Percentiles rank a stretch among this genome's conserved stretches.
phyloP scores from a whole-genome alignment of 768 basidiomycete genomes.

The Austroboletus eburneus region DNA sequence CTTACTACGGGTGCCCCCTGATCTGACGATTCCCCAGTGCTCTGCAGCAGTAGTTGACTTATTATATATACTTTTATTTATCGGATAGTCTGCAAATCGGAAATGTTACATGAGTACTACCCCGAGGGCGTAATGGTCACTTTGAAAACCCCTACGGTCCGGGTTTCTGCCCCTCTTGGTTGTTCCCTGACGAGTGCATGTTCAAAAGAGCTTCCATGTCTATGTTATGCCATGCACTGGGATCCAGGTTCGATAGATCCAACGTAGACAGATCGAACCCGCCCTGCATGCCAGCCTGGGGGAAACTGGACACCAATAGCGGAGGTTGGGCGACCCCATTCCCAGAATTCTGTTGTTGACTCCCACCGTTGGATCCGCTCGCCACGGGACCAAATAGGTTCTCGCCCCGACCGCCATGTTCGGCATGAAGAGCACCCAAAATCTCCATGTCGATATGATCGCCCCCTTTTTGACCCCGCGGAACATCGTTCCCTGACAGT shows the following conservation, averaged over 20 bases:
- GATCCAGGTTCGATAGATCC: constrained; percentile 44
- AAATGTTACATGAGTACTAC: constrained; percentile 1
- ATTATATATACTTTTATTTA: constrained; percentile 5
- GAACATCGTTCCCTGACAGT: constrained; percentile 12
- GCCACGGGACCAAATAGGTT: constrained; percentile 26
- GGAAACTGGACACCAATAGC: constrained; percentile 43
- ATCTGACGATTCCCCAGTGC: background rate
- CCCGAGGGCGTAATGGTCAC: background rate
- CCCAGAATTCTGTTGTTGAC: constrained; percentile 11
- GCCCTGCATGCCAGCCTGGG: constrained; percentile 14
- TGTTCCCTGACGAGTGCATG: constrained; percentile 32
- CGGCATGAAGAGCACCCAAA: constrained; percentile 33
- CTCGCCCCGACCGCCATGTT: constrained; percentile 12
- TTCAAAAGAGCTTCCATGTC: constrained; percentile 55
- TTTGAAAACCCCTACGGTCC: constrained; percentile 14
- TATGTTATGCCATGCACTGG: constrained; percentile 38
- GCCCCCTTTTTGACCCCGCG: constrained; percentile 18
- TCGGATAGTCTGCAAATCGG: background rate
- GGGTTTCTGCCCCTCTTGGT: constrained; percentile 23
- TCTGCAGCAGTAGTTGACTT: constrained; percentile 1
- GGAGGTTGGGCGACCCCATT: constrained; percentile 34
- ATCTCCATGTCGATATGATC: constrained; percentile 32
- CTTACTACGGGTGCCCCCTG: constrained; percentile 19
- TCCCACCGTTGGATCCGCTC: constrained; percentile 19
- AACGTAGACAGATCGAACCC: constrained; percentile 48